Conservation (phyloP, 345 rosid genomes). For the Reutealis trisperma region DNA sequence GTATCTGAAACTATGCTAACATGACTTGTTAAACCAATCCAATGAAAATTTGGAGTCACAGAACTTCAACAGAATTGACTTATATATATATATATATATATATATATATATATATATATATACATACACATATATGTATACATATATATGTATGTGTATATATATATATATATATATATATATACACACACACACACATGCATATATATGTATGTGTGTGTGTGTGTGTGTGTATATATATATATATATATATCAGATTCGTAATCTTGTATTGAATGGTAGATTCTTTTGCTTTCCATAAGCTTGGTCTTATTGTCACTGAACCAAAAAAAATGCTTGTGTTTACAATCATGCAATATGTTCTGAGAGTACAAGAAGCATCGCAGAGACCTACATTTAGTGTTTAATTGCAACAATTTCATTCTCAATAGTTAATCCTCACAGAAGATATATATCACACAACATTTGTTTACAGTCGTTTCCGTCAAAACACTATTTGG, state of each 20-base stretch:
- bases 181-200: too few relatives aligned
- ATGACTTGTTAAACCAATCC: background rate
- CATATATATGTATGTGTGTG: too few relatives aligned
- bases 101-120: too few relatives aligned
- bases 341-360: background rate
- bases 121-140: too few relatives aligned
- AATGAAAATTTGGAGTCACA: background rate
- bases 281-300: background rate
- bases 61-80: background rate
- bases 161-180: too few relatives aligned
- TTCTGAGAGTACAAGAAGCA: background rate
- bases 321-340: background rate
- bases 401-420: background rate
- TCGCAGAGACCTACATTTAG: background rate
- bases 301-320: background rate
- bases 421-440: background rate
- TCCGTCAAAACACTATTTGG: background rate
- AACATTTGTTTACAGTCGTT: background rate
- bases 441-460: background rate
- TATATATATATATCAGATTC: background rate
- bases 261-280: background rate
- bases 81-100: too few relatives aligned
- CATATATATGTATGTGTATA: too few relatives aligned
- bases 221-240: too few relatives aligned
- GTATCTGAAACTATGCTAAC: background rate